These are phyloP conservation scores for Leccinum rimulosum DNA, from an alignment of 768 basidiomycete genomes.

Conservation along the genomic window DNA sequence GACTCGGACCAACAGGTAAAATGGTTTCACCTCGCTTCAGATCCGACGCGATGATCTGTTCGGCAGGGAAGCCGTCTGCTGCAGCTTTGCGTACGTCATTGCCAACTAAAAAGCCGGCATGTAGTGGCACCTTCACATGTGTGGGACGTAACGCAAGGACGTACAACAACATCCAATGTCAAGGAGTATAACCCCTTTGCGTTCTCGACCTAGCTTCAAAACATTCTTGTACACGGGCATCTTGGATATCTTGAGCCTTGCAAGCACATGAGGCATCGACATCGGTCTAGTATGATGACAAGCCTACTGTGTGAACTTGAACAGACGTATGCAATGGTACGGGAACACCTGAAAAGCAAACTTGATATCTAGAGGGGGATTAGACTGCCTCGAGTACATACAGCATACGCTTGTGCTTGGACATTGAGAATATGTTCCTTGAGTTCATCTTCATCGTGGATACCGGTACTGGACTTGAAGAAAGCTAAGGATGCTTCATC, in stretches of 20 bases:
- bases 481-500: conserved; percentile 20
- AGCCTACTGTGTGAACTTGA: conserved; percentile 19
- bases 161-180: conserved; percentile 47
- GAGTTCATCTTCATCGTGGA: conserved; percentile 29
- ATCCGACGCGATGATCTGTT: conserved; percentile 40
- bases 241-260: conserved; percentile 21
- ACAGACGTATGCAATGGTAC: conserved; percentile 23
- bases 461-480: conserved; percentile 30
- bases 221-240: conserved; percentile 25
- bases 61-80: conserved; percentile 40
- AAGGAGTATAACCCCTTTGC: conserved; percentile 37
- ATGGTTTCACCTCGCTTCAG: conserved; percentile 32
- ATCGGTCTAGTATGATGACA: not conserved
- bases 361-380: not conserved
- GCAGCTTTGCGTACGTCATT: conserved; percentile 40
- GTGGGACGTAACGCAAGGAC: conserved; percentile 4
- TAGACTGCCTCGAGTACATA: conserved; percentile 10
- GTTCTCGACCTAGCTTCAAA: conserved; percentile 36
- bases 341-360: conserved; percentile 16
- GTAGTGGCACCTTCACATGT: not conserved
- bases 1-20: not conserved
- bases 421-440: conserved; percentile 34
- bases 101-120: conserved; percentile 32
- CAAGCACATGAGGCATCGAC: not conserved
- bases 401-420: conserved; percentile 33